Evolutionary conservation across 495 filamentous ascomycete genomes (phyloP), one percentile per base, ranked within the genome.

Genomic region (Podospora appendiculata): DNA sequence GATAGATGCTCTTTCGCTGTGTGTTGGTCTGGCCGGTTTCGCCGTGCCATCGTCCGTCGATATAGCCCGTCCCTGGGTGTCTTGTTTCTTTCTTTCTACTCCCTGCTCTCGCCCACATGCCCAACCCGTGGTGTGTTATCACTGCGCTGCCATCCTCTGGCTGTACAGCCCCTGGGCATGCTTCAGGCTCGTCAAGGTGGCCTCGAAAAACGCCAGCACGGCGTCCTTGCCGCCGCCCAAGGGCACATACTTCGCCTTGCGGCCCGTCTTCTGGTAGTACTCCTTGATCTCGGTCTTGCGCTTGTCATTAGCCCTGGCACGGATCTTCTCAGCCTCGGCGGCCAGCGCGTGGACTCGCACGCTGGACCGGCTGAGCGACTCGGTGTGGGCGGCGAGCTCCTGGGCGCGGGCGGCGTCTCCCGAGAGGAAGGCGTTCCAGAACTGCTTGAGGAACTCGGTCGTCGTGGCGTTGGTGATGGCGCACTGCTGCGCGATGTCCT

Each of bases 361-460:
- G 50, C 80, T 75, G 3, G 86, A 87, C 48, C 86, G 79, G 36
- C 79, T 76, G 13, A 98, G 74, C 6, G 89, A 86, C 56, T 94
- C 86, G 13, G 87, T 82, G 36, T 95, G 72, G 36, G 84, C 86
- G 3, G 80, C 77, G 1, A 94, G 75, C 62, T 96, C 90, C 18
- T 72, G 70, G 0, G 86, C 83, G n/a, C 86, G 82, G 41, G 84
- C 81, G 8, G 56, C 11, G 41, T 93, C 86, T 2, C 88, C 89
- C 0, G 90, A 95, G 8, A 92, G 72, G 60, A 93, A 96, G 4
- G 88, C 81, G 36, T 80, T 73, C 91, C 91, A 97, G 74, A 96
- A 98, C 63, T 97, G 91, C 56, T 88, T 85, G n/a, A 98, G 71
- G 61, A 97, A 97, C 57, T 97, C 94, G 8, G 84, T 87, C 1